A percentile compares a stretch with the other conserved stretches of the same genome.
These are phyloP conservation scores for Tinospora cordifolia DNA, from an alignment of 164 flowering plant species.

Conservation along the genomic window DNA sequence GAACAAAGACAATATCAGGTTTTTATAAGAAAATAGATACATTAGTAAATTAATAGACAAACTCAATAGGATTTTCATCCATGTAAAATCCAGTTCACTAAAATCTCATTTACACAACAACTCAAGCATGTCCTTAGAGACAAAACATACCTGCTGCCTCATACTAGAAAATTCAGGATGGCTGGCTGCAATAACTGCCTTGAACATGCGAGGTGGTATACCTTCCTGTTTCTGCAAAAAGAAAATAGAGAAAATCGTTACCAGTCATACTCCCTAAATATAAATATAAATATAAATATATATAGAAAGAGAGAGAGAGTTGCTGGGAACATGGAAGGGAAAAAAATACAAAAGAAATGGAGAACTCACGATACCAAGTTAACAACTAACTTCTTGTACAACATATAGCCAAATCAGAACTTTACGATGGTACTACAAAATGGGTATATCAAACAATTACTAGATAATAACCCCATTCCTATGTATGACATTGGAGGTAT, in stretches of 20 bases:
- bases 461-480: not conserved
- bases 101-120: not conserved
- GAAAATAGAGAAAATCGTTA: not conserved
- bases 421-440: not conserved
- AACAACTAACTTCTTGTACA: not conserved
- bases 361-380: not conserved
- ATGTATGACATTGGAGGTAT: not conserved
- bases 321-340: no score
- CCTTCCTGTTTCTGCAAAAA: constrained; percentile 41
- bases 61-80: no score
- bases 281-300: no score
- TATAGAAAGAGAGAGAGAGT: not conserved
- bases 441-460: not conserved
- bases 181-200: constrained; percentile 32
- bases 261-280: not conserved
- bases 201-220: constrained; percentile 36
- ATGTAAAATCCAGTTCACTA: no score
- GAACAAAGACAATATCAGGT: no score
- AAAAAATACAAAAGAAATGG: not conserved
- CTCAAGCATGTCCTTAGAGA: no score
- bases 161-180: constrained; percentile 52
- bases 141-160: constrained; percentile 78
- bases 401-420: not conserved
- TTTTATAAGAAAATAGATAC: no score
- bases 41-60: no score